phyloP scores from a whole-genome alignment of 768 basidiomycete species.

The Austroboletus eburneus region DNA sequence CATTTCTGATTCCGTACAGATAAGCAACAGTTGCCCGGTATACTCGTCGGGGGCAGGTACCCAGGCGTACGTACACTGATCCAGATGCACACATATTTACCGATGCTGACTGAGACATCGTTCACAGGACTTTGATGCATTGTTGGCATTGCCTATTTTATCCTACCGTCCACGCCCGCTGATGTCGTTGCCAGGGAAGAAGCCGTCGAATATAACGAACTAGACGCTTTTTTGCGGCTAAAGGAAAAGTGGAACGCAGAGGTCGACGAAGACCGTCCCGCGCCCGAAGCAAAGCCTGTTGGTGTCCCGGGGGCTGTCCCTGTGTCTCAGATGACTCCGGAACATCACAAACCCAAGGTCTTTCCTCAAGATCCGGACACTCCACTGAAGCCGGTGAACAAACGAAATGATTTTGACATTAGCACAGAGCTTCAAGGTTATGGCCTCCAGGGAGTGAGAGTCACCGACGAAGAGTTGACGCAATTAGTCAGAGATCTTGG shows the following conservation, averaged over 20 bases:
- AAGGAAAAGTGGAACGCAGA: slow-evolving; percentile 63
- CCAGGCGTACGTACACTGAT: slow-evolving; percentile 57
- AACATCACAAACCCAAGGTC: slow-evolving; percentile 57
- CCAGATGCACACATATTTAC: neutral
- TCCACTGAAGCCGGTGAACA: slow-evolving; percentile 56
- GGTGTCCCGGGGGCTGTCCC: slow-evolving; percentile 78
- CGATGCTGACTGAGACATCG: slow-evolving; percentile 3
- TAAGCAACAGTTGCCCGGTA: slow-evolving; percentile 81
- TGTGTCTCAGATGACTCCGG: slow-evolving; percentile 78
- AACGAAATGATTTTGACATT: slow-evolving; percentile 56
- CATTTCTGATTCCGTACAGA: slow-evolving; percentile 37
- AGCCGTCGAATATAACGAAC: slow-evolving; percentile 75
- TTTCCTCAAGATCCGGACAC: slow-evolving; percentile 41
- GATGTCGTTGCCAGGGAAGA: slow-evolving; percentile 56
- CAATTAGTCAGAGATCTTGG: slow-evolving; percentile 73
- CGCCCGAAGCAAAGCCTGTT: slow-evolving; percentile 55
- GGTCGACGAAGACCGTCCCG: slow-evolving; percentile 57
- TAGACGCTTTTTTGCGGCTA: slow-evolving; percentile 65
- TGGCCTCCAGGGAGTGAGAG: slow-evolving; percentile 72
- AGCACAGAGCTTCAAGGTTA: slow-evolving; percentile 65
- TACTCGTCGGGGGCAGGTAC: slow-evolving; percentile 72
- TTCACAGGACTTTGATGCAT: slow-evolving; percentile 62
- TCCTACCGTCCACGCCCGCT: slow-evolving; percentile 2
- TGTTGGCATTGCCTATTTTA: slow-evolving; percentile 44
- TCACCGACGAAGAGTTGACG: slow-evolving; percentile 69